Conservation (phyloP, 805 yeast genomes). For the Metschnikowia kunwiensis region DNA sequence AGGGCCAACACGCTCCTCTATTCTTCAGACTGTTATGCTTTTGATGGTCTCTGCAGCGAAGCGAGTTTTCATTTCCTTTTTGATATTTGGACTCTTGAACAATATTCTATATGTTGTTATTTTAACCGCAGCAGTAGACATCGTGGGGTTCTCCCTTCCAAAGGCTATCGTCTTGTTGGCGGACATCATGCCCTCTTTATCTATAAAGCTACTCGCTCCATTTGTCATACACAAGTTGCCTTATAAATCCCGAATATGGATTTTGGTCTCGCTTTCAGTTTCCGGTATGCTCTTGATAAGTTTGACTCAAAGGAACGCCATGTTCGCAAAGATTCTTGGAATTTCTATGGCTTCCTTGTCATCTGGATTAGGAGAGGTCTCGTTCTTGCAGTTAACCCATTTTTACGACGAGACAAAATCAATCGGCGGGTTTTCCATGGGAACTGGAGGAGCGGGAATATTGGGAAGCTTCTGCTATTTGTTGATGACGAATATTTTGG, state of each 20-base stretch:
- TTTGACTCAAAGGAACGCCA: constrained; percentile 27
- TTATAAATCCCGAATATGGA: constrained; percentile 52
- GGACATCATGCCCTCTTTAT: constrained; percentile 81
- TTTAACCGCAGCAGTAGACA: constrained; percentile 85
- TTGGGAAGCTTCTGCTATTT: constrained; percentile 74
- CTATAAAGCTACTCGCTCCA: constrained; percentile 71
- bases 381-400: constrained; percentile 85
- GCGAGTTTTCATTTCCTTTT: constrained; percentile 56
- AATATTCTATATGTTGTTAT: constrained; percentile 90
- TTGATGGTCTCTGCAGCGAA: constrained; percentile 3
- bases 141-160: constrained; percentile 80
- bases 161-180: constrained; percentile 83
- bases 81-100: constrained; percentile 82
- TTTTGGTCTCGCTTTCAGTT: constrained; percentile 56
- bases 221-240: constrained; percentile 68
- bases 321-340: constrained; percentile 54
- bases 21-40: background rate
- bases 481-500: constrained; percentile 66
- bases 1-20: background rate
- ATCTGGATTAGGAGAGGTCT: constrained; percentile 88
- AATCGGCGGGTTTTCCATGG: constrained; percentile 85
- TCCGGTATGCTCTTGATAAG: constrained; percentile 75
- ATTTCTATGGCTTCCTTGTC: constrained; percentile 76
- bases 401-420: constrained; percentile 55
- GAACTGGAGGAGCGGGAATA: constrained; percentile 95